Percentiles rank a stretch among this genome's conserved stretches.
Evolutionary conservation across 2,329 filamentous ascomycete genomes (phyloP).

Genomic region (Paecilomyces sp.): DNA sequence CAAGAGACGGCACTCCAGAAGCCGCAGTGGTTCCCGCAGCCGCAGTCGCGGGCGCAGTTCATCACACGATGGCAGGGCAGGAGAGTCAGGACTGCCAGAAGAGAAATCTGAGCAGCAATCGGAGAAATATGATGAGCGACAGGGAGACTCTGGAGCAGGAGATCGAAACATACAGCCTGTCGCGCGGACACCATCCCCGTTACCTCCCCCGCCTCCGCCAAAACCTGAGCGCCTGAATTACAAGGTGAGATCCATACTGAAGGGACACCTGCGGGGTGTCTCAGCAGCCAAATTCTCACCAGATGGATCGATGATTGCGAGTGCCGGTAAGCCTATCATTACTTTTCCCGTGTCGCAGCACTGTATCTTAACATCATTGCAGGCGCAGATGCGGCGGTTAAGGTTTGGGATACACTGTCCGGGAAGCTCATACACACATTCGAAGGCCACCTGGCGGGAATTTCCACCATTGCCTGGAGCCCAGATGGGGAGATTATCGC

Average conservation of each 20-base stretch:
- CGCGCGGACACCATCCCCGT: slow-evolving; percentile 26
- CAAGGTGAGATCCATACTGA: slow-evolving; percentile 61
- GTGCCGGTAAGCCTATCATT: slow-evolving; percentile 51
- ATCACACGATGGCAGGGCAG: background rate
- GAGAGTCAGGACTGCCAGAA: background rate
- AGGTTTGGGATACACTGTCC: slow-evolving; percentile 77
- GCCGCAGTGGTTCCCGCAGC: slow-evolving; percentile 18
- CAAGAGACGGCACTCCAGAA: slow-evolving; percentile 9
- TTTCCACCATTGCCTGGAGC: slow-evolving; percentile 90
- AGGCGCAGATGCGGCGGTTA: slow-evolving; percentile 81
- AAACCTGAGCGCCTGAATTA: slow-evolving; percentile 60
- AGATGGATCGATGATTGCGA: slow-evolving; percentile 82
- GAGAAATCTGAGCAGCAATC: background rate
- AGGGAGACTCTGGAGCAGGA: slow-evolving; percentile 3
- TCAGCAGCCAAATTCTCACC: slow-evolving; percentile 87
- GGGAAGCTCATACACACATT: slow-evolving; percentile 80
- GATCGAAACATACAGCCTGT: slow-evolving; percentile 3
- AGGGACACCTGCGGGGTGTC: slow-evolving; percentile 71
- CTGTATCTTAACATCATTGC: slow-evolving; percentile 4
- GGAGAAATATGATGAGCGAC: slow-evolving; percentile 1
- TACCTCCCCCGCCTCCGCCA: slow-evolving; percentile 34
- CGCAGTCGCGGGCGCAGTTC: slow-evolving; percentile 10
- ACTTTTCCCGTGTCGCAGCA: background rate
- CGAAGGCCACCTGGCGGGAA: slow-evolving; percentile 85
- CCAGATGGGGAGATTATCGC: slow-evolving; percentile 83